Conservation (phyloP, 1,284 basidiomycete species). For the Boletus sp. region DNA sequence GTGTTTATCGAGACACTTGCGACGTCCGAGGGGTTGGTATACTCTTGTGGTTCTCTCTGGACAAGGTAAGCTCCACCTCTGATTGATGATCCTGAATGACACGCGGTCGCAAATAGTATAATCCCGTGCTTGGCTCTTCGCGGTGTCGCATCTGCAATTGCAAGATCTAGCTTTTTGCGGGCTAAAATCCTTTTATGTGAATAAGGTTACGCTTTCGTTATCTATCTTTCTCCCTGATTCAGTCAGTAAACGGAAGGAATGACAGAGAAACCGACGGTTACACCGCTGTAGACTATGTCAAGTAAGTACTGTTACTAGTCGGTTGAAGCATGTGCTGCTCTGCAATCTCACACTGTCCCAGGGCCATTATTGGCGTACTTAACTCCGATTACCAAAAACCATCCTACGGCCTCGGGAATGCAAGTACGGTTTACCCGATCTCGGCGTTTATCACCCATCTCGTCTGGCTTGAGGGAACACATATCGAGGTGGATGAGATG, state of each 20-base stretch:
- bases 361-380: constrained; percentile 68
- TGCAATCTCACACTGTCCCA: constrained; percentile 29
- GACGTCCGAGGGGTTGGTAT: constrained; percentile 73
- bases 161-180: constrained; percentile 64
- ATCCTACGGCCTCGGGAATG: constrained; percentile 52
- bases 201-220: constrained; percentile 26
- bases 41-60: constrained; percentile 92
- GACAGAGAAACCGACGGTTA: constrained; percentile 91
- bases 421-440: constrained; percentile 59
- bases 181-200: constrained; percentile 83
- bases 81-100: constrained; percentile 4
- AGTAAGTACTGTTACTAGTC: constrained; percentile 38
- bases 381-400: constrained; percentile 56
- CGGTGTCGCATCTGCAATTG: constrained; percentile 79
- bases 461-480: constrained; percentile 66
- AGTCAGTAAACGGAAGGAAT: constrained; percentile 79
- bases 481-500: constrained; percentile 57
- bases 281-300: constrained; percentile 79
- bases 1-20: constrained; percentile 70
- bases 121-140: constrained; percentile 87
- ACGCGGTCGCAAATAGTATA: constrained; percentile 48
- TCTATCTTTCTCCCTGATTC: constrained; percentile 7
- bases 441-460: constrained; percentile 83
- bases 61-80: constrained; percentile 58
- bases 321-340: constrained; percentile 4